Evolutionary conservation across 805 yeast species (phyloP).

Genomic region (Candida jianshihensis): DNA sequence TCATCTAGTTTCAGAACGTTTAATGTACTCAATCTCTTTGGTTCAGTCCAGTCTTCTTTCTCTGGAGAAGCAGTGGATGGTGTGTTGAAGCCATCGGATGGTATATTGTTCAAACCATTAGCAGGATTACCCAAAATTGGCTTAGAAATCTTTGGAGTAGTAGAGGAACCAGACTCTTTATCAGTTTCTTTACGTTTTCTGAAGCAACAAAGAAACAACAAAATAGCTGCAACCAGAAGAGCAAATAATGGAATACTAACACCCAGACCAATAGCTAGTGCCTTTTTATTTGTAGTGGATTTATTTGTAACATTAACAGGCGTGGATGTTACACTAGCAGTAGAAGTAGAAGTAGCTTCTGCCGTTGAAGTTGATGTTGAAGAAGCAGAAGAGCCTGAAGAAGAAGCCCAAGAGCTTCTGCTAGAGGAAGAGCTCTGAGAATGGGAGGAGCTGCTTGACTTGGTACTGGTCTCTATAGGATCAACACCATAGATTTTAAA

Average conservation of each 20-base stretch:
- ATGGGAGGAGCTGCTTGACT: neutral
- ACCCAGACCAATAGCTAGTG: slow-evolving; percentile 84
- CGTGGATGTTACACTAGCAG: slow-evolving; percentile 18
- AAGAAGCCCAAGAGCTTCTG: too few species aligned
- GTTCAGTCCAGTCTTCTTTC: slow-evolving; percentile 18
- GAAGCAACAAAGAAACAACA: slow-evolving; percentile 53
- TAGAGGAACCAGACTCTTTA: slow-evolving; percentile 18
- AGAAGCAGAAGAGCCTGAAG: slow-evolving; percentile 25
- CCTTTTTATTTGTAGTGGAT: slow-evolving; percentile 32
- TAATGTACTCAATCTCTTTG: slow-evolving; percentile 38
- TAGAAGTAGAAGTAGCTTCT: slow-evolving; percentile 11
- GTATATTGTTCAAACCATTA: slow-evolving; percentile 23
- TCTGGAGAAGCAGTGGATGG: slow-evolving; percentile 28
- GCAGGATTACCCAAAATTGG: slow-evolving; percentile 33
- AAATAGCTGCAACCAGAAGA: slow-evolving; percentile 37
- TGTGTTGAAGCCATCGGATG: slow-evolving; percentile 16
- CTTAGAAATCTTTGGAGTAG: slow-evolving; percentile 29
- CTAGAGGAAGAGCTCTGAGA: slow-evolving; percentile 1
- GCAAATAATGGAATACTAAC: slow-evolving; percentile 69
- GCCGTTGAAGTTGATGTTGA: slow-evolving; percentile 17
- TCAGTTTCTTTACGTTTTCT: slow-evolving; percentile 32
- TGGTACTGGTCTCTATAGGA: slow-evolving; percentile 9
- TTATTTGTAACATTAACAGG: slow-evolving; percentile 3
- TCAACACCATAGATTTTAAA: slow-evolving; percentile 52
- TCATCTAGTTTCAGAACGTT: slow-evolving; percentile 47